Evolutionary conservation across 371 early-diverging fungal genomes (phyloP).

Genomic region (Capniomyces stellatus): DNA sequence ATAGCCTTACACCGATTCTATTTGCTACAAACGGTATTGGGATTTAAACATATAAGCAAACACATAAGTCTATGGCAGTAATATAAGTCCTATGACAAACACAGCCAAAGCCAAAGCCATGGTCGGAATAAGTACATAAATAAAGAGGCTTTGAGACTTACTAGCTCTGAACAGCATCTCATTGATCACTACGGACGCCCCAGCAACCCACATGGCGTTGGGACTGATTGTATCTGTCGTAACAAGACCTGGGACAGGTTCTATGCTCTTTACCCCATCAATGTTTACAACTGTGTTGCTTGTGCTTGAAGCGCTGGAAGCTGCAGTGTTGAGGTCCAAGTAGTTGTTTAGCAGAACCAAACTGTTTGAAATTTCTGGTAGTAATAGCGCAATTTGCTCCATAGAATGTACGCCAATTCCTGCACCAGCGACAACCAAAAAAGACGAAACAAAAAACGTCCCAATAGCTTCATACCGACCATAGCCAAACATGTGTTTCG

Average conservation of each 20-base stretch:
- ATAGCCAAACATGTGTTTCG: slow-evolving; percentile 42
- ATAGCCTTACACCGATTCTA: slow-evolving; percentile 36
- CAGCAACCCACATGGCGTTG: slow-evolving; percentile 54
- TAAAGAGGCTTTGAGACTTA: background rate
- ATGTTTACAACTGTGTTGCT: too few relatives aligned
- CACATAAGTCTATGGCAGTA: too few relatives aligned
- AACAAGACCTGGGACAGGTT: too few relatives aligned
- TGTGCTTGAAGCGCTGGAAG: background rate
- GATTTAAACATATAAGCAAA: background rate
- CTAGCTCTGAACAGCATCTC: slow-evolving; percentile 42
- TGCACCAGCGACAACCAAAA: slow-evolving; percentile 36
- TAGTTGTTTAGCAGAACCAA: background rate
- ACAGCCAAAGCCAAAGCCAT: too few relatives aligned
- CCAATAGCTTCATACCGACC: slow-evolving; percentile 54
- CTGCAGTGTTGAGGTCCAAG: background rate
- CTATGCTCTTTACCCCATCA: too few relatives aligned
- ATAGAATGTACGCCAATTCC: slow-evolving; percentile 47
- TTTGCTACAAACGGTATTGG: slow-evolving; percentile 21
- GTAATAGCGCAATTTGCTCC: slow-evolving; percentile 26
- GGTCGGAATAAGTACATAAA: too few relatives aligned
- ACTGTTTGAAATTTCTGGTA: slow-evolving; percentile 8
- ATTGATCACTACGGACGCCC: slow-evolving; percentile 38
- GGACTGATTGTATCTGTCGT: slow-evolving; percentile 17
- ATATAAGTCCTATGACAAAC: too few relatives aligned
- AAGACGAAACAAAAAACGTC: slow-evolving; percentile 39